phyloP scores from a whole-genome alignment of 2,329 filamentous ascomycete species.

The Knufia petricola region DNA sequence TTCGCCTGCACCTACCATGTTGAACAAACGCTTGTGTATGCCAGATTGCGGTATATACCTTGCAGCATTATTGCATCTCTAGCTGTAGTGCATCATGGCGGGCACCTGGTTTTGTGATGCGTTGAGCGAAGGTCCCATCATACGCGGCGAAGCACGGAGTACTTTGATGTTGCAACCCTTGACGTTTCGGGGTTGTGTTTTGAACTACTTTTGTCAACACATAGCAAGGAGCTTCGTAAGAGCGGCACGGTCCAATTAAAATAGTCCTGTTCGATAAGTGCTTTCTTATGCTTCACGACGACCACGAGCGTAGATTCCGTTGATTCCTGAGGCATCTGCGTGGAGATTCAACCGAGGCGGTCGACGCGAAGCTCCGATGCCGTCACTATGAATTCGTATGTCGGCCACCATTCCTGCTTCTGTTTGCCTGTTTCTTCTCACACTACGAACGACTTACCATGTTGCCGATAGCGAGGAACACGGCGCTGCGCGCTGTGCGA shows the following conservation, averaged over 20 bases:
- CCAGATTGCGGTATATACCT: no score
- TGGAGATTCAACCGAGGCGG: slow-evolving; percentile 28
- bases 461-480: slow-evolving; percentile 23
- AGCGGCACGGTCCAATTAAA: background rate
- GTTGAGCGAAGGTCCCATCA: slow-evolving; percentile 1
- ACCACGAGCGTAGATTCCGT: no score
- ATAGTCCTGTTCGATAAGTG: background rate
- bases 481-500: slow-evolving; percentile 34
- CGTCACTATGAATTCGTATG: slow-evolving; percentile 3
- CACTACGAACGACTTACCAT: slow-evolving; percentile 14
- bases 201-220: background rate
- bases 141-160: background rate
- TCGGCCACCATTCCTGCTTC: background rate
- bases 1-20: background rate
- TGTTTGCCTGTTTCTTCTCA: background rate
- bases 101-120: background rate
- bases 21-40: no score
- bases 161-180: background rate
- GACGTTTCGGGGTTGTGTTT: background rate
- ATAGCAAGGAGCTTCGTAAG: background rate
- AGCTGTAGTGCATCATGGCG: background rate
- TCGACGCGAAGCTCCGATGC: slow-evolving; percentile 5
- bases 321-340: slow-evolving; percentile 12
- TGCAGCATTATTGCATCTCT: no score
- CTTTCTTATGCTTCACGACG: no score